phyloP scores from a whole-genome alignment of 768 basidiomycete genomes.

The Mycena haematopus region DNA sequence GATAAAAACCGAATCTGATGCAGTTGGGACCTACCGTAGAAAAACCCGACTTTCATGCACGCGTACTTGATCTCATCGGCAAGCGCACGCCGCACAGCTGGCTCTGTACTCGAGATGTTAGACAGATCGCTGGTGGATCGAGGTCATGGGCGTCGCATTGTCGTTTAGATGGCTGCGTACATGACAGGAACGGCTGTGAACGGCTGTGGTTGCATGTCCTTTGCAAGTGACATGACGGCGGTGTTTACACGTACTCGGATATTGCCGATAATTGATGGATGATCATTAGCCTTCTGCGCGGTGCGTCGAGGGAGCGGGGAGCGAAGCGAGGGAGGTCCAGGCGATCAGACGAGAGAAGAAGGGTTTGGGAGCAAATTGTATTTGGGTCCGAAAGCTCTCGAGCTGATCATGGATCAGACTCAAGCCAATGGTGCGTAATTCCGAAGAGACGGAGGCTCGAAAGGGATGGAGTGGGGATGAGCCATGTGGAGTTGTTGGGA shows the following conservation, averaged over 20 bases:
- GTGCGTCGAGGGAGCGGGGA: neutral
- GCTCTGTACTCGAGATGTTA: slow-evolving; percentile 45
- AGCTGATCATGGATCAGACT: slow-evolving; percentile 4
- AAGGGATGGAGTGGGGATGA: slow-evolving; percentile 11
- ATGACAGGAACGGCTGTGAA: slow-evolving; percentile 48
- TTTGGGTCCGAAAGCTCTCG: slow-evolving; percentile 2
- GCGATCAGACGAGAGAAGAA: no score
- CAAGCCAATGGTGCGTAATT: slow-evolving; percentile 3
- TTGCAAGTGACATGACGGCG: slow-evolving; percentile 12
- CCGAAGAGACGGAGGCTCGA: slow-evolving; percentile 10
- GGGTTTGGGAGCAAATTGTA: neutral
- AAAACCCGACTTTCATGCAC: slow-evolving; percentile 84
- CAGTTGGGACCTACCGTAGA: slow-evolving; percentile 62
- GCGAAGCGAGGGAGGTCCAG: neutral
- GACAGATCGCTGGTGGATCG: slow-evolving; percentile 44
- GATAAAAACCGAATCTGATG: neutral
- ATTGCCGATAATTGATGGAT: no score
- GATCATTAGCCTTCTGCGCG: neutral
- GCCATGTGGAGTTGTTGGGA: slow-evolving; percentile 39
- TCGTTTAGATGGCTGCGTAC: slow-evolving; percentile 33
- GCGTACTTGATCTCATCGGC: slow-evolving; percentile 72
- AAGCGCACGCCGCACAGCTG: slow-evolving; percentile 47
- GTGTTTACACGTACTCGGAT: no score
- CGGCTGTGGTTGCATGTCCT: neutral
- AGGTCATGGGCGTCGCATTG: no score